Evolutionary conservation across 495 filamentous ascomycete species (phyloP), one percentile per base, ranked within the genome.

Genomic region (Penicillium simplicissimum): DNA sequence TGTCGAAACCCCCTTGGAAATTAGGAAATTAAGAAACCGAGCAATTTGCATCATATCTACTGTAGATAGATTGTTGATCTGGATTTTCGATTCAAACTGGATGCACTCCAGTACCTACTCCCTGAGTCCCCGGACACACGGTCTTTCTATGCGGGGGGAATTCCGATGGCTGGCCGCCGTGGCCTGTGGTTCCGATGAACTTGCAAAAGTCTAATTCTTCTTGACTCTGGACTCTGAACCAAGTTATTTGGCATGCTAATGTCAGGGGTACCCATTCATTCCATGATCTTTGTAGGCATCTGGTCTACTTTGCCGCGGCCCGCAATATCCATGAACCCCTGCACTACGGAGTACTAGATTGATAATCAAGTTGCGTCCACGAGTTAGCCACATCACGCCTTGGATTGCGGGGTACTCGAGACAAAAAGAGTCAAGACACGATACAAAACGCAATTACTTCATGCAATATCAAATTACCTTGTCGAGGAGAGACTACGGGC

Each of bases 141-240:
- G 35, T 38, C n/a, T 36, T 31, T 31, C 37, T 25, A n/a, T 52
- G 25, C 25, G 47, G 47, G 28, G 21, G 8, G 13, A 13, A 17
- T n/a, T 5, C 48, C 48, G 48, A 52, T 52, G 48, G 48, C 48
- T 25, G 19, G n/a, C n/a, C n/a, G n/a, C n/a, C n/a, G n/a, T n/a
- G n/a, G 10, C 15, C 6, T 42, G 6, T 42, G n/a, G 43, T 47
- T 25, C 14, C 21, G 14, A 45, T 45, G 42, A 21, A 19, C 19
- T 43, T 38, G 13, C 13, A 14, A n/a, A n/a, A n/a, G 13, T 38
- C 13, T 38, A 38, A 4, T 38, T 25, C 23, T 25, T n/a, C n/a
- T n/a, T n/a, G n/a, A n/a, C n/a, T n/a, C n/a, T n/a, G n/a, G n/a
- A n/a, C n/a, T n/a, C n/a, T n/a, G n/a, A n/a, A n/a, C n/a, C n/a